Base-by-base conservation (phyloP, 768 basidiomycete genomes). In the Mycena maculata region DNA sequence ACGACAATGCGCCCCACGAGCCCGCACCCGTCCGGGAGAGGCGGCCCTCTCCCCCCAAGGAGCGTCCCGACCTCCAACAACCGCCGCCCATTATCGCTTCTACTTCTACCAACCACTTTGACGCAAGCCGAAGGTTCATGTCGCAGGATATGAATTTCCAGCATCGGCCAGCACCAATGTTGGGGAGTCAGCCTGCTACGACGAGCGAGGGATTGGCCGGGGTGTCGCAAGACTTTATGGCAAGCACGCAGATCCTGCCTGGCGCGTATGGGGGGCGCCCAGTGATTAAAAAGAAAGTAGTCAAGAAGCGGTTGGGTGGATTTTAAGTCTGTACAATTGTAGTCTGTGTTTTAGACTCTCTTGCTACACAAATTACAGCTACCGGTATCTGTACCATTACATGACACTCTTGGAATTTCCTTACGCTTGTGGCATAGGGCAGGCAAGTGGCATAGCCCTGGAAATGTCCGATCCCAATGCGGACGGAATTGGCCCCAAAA, bases 301-400 rank as follows among this genome's bases (percentile, higher is more conserved):
- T 68, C 23, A 92, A 90, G 81, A 94, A 90, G 78, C 82, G 92
- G 25, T 47, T 93, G 44, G 92, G 91, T 12, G 93, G 93, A 10
- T 94, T 95, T 75, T 94, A 60, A 49, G 36, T 28, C 23, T 47
- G 10, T 54, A 45, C 1, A 45, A 3, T 22, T 45, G 44, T 45
- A n/a, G 2, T 7, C 10, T 31, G 31, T 6, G 39, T 18, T 18
- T n/a, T n/a, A n/a, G n/a, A n/a, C n/a, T n/a, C n/a, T n/a, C n/a
- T n/a, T n/a, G n/a, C n/a, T n/a, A n/a, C n/a, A n/a, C n/a, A n/a
- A n/a, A n/a, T n/a, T n/a, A n/a, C n/a, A n/a, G n/a, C n/a, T n/a
- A n/a, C n/a, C n/a, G n/a, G n/a, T n/a, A n/a, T n/a, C n/a, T n/a
- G n/a, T n/a, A n/a, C n/a, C n/a, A n/a, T n/a, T n/a, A n/a, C n/a